Percentiles rank a stretch among this genome's conserved stretches.
These are phyloP conservation scores for Tolypocladium ophioglossoides DNA, from an alignment of 2,329 filamentous ascomycete genomes.

Conservation along the genomic window DNA sequence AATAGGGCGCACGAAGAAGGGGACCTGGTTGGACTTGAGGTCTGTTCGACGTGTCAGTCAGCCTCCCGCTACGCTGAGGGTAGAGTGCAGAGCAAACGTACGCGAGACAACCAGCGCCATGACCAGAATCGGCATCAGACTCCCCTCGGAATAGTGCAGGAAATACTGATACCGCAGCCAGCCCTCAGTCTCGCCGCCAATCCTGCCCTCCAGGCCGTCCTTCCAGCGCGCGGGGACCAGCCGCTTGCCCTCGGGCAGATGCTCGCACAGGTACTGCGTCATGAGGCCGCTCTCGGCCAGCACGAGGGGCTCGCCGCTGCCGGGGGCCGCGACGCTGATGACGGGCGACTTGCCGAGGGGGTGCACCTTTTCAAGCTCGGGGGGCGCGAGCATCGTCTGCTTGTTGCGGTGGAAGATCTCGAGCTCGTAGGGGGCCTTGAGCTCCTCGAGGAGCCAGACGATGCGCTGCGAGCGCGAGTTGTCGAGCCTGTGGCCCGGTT, in stretches of 20 bases:
- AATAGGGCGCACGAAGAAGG: constrained; percentile 43
- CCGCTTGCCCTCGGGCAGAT: constrained; percentile 34
- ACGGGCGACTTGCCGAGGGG: constrained; percentile 82
- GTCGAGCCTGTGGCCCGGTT: constrained; percentile 52
- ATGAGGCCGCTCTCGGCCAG: constrained; percentile 78
- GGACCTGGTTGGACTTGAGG: constrained; percentile 34
- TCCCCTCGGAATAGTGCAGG: constrained; percentile 80
- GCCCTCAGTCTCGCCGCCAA: constrained; percentile 50
- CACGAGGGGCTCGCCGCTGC: constrained; percentile 38
- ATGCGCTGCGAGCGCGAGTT: constrained; percentile 74
- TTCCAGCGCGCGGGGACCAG: constrained; percentile 44
- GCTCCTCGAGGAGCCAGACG: constrained; percentile 77
- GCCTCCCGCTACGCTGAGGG: too few species aligned
- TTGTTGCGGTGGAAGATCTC: constrained; percentile 63
- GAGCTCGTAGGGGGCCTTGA: constrained; percentile 68
- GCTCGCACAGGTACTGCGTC: constrained; percentile 69
- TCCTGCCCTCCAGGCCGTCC: constrained; percentile 44
- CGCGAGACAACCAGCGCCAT: constrained; percentile 48
- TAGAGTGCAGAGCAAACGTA: too few species aligned
- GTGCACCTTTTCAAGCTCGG: constrained; percentile 67
- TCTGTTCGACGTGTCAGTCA: constrained; percentile 12
- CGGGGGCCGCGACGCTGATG: constrained; percentile 48
- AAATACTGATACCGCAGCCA: constrained; percentile 54
- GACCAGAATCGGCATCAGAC: constrained; percentile 63
- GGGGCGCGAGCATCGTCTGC: constrained; percentile 57